phyloP scores from a whole-genome alignment of 1,139 yeast species.

The Pneumocystis oryctolagi region DNA sequence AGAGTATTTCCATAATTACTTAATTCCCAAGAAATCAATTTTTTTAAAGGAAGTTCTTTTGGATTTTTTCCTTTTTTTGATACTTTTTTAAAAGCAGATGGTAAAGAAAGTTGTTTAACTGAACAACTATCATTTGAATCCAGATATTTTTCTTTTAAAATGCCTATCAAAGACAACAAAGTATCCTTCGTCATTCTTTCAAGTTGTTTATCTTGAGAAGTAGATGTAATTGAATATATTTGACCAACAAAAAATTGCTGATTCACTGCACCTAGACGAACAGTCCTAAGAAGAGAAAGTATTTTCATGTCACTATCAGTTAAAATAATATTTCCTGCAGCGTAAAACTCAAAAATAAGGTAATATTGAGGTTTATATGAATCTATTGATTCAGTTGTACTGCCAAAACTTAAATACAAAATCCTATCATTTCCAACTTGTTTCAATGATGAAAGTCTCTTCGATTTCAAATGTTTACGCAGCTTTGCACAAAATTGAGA shows the following conservation, averaged over 20 bases:
- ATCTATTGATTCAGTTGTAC: constrained; percentile 31
- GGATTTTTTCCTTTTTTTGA: constrained; percentile 37
- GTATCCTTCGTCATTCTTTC: constrained; percentile 6
- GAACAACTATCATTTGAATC: neutral
- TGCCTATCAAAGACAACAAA: neutral
- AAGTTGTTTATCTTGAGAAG: constrained; percentile 18
- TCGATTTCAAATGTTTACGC: constrained; percentile 70
- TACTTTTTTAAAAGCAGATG: constrained; percentile 25
- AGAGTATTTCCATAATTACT: constrained; percentile 70
- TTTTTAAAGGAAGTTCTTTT: constrained; percentile 43
- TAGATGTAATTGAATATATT: constrained; percentile 33
- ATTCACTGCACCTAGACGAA: constrained; percentile 40
- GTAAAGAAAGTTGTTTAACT: neutral
- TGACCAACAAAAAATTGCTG: constrained; percentile 60
- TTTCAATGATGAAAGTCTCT: constrained; percentile 55
- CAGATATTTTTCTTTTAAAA: neutral
- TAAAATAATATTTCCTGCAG: constrained; percentile 80
- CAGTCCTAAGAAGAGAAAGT: constrained; percentile 61
- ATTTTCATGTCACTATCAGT: constrained; percentile 57
- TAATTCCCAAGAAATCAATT: constrained; percentile 49
- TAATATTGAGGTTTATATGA: constrained; percentile 29
- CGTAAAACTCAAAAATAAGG: constrained; percentile 76
- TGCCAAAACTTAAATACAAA: constrained; percentile 62
- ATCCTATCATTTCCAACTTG: constrained; percentile 72
- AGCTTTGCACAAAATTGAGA: constrained; percentile 72